A percentile compares a stretch with the other conserved stretches of the same genome.
Evolutionary conservation across 2,329 filamentous ascomycete species (phyloP).

Genomic region (Penicillium sclerotiorum): DNA sequence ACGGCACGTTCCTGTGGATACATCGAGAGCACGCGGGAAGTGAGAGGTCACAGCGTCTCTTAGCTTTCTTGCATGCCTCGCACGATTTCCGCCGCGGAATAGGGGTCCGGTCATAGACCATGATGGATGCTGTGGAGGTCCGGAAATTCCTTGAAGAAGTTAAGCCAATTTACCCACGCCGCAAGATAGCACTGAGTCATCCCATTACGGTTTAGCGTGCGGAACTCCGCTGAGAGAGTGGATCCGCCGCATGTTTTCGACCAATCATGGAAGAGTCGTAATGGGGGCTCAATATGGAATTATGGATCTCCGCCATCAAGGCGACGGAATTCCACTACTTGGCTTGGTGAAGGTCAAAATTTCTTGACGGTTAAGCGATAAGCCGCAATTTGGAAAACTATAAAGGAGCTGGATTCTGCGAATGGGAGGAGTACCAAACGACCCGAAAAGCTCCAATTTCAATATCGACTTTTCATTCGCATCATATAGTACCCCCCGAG

Average conservation of each 20-base stretch:
- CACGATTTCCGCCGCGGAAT: conserved; percentile 57
- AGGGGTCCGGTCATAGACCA: conserved; percentile 43
- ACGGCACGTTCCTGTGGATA: conserved; percentile 50
- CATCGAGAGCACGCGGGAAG: conserved; percentile 58
- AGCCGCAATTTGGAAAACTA: too few species aligned
- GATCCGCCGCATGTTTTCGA: background rate
- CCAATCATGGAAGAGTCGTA: conserved; percentile 9
- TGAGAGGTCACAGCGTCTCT: conserved; percentile 59
- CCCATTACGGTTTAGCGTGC: conserved; percentile 9
- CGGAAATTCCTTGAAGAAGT: too few species aligned
- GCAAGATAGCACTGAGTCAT: background rate
- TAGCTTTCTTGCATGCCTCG: conserved; percentile 58
- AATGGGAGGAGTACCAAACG: too few species aligned
- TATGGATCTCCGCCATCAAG: background rate
- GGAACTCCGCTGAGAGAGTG: conserved; percentile 21
- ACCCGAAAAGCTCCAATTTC: too few species aligned
- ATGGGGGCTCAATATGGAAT: background rate
- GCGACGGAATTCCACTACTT: background rate
- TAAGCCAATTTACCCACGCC: too few species aligned
- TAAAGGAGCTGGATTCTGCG: too few species aligned
- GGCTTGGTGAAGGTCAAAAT: too few species aligned
- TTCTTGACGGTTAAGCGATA: too few species aligned
- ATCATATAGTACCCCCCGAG: too few species aligned
- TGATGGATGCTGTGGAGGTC: too few species aligned
- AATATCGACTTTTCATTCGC: conserved; percentile 2